Evolutionary conservation across 805 yeast genomes (phyloP).

Genomic region (Schwanniomyces sp.): DNA sequence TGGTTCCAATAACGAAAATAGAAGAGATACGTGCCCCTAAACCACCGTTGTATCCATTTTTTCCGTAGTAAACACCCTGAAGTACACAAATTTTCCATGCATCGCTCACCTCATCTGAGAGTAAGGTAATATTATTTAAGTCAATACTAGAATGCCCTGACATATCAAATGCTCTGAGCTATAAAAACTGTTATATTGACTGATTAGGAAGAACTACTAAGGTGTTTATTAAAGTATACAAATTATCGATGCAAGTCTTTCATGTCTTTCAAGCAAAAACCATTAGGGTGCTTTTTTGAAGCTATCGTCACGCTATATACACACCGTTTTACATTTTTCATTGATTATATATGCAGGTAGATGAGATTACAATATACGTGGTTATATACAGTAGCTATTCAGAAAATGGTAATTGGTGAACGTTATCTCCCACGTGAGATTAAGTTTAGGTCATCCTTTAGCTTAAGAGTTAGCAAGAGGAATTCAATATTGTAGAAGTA

Average conservation of each 20-base stretch:
- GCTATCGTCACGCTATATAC: not conserved
- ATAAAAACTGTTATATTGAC: not conserved
- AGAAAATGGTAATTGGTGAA: too few species aligned
- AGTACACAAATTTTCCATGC: slow-evolving; percentile 1
- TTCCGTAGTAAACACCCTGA: slow-evolving; percentile 5
- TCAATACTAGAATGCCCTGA: not conserved
- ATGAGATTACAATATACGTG: too few species aligned
- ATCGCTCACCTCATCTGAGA: not conserved
- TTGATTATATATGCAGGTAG: too few species aligned
- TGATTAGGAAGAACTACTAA: not conserved
- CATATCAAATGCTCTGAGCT: not conserved
- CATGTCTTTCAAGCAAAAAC: not conserved
- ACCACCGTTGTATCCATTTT: slow-evolving; percentile 20
- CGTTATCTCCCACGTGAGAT: too few species aligned
- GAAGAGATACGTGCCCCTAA: slow-evolving; percentile 27
- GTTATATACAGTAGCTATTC: too few species aligned
- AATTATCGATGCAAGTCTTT: not conserved
- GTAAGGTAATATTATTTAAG: not conserved
- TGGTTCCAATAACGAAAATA: slow-evolving; percentile 28
- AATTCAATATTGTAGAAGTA: too few species aligned
- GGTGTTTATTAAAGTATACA: not conserved
- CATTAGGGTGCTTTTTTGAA: not conserved
- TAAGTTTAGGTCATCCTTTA: too few species aligned
- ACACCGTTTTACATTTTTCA: not conserved
- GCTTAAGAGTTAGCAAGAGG: too few species aligned